A percentile compares a stretch with the other conserved stretches of the same genome.
These are phyloP conservation scores for Plectosphaerella cucumerina DNA, from an alignment of 2,329 filamentous ascomycete genomes.

Conservation along the genomic window DNA sequence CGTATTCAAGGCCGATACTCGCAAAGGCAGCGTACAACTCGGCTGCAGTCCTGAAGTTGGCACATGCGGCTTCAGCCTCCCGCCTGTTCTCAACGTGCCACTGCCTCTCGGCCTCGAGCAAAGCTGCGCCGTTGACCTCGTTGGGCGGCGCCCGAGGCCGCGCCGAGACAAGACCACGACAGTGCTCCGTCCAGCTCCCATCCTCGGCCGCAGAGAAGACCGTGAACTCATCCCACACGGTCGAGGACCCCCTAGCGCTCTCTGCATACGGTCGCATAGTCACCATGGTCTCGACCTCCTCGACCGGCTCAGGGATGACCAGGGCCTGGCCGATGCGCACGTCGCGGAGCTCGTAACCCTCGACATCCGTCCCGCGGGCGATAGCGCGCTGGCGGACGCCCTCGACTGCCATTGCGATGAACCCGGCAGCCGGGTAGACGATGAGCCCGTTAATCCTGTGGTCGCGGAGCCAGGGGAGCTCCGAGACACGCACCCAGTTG, in stretches of 20 bases:
- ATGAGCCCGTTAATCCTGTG: constrained; percentile 39
- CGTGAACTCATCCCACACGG: constrained; percentile 8
- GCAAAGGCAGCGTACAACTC: constrained; percentile 11
- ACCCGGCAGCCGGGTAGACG: constrained; percentile 32
- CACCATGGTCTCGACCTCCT: constrained; percentile 9
- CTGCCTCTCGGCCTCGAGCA: neutral
- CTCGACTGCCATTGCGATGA: constrained; percentile 22
- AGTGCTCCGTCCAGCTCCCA: constrained; percentile 8
- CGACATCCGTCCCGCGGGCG: constrained; percentile 4
- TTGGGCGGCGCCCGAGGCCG: neutral
- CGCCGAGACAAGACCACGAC: constrained; percentile 9
- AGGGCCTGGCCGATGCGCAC: constrained; percentile 14
- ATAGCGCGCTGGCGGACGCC: constrained; percentile 11
- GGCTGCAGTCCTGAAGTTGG: neutral
- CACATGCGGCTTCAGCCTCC: neutral
- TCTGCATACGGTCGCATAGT: constrained; percentile 10
- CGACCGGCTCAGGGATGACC: constrained; percentile 4
- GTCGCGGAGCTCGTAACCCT: constrained; percentile 15
- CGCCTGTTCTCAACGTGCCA: neutral
- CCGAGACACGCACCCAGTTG: constrained; percentile 17
- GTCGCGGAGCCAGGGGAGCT: constrained; percentile 40
- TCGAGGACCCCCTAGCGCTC: constrained; percentile 8
- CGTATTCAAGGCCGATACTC: constrained; percentile 13
- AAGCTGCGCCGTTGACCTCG: neutral
- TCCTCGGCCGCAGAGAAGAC: constrained; percentile 9